Base-by-base conservation (phyloP, 768 basidiomycete species). In the Megacollybia marginata region DNA sequence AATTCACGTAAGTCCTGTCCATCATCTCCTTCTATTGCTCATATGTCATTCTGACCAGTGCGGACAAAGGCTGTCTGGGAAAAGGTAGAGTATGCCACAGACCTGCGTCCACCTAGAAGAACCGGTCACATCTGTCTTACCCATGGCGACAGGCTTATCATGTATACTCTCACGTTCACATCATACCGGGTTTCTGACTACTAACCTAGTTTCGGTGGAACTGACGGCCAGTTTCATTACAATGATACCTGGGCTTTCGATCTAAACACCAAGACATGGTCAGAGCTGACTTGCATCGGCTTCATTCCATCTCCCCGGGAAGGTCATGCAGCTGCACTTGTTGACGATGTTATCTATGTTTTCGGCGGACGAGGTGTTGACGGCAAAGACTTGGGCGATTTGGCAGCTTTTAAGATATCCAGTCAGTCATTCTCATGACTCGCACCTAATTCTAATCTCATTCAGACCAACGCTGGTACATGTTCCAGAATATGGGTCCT, bases 401-500 rank as follows among this genome's bases (percentile, higher is more conserved):
- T 99, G 19, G 91, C 93, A 0, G 96, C 96, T 2, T 98, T 99
- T 75, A 97, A 95, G 69, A 83, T 99, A 52, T 84, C 92, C 9
- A 98, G 95, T 98, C 56, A 61, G 94, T 79, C 19, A 20, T 52
- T 49, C 34, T 44, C 42, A 47, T 19, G 33, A 31, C 49, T 42
- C 48, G 44, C 47, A 43, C 54, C 6, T 6, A 28, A 19, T 48
- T 55, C 46, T 55, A 38, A 52, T 44, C 20, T 9, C 15, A 42
- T 43, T 31, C 62, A 97, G 95, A 93, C 66, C 90, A 92, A 61
- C 78, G 96, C 57, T 99, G 96, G 96, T 99, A 94, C 69, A 98
- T 94, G 92, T 99, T 99, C 73, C 93, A 97, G 67, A 96, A 97
- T 62, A 99, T 99, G 96, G 96, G 96, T 0, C 95, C 95, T 15